Evolutionary conservation across 495 filamentous ascomycete species (phyloP).

Genomic region (Apodospora peruviana): DNA sequence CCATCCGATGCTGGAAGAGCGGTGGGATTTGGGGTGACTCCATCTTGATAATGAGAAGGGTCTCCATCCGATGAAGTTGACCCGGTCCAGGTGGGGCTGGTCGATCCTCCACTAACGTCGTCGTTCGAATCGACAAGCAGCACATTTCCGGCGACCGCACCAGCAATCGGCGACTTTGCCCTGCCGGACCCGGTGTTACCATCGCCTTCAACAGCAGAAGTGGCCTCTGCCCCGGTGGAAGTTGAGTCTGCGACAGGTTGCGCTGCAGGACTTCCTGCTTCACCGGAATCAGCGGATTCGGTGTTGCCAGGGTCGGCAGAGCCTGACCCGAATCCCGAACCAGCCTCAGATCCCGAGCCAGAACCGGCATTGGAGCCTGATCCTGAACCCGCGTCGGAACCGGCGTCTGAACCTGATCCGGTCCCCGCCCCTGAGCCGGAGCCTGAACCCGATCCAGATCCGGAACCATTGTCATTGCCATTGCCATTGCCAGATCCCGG

Average conservation of each 20-base stretch:
- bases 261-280: neutral
- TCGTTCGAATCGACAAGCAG: neutral
- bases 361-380: neutral
- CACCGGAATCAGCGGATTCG: neutral
- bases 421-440: conserved; percentile 2
- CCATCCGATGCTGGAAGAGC: neutral
- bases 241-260: neutral
- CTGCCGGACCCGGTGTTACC: neutral
- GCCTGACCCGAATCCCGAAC: neutral
- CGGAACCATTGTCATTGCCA: neutral
- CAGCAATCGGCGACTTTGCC: neutral
- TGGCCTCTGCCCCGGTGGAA: neutral
- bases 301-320: neutral
- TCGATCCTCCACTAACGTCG: neutral
- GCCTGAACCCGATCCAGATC: conserved; percentile 2
- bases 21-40: neutral
- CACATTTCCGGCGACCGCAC: neutral
- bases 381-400: neutral
- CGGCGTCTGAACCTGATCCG: conserved; percentile 2
- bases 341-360: neutral
- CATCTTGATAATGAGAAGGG: neutral
- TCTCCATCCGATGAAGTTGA: neutral
- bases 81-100: neutral
- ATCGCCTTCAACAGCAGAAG: neutral
- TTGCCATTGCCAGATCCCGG: neutral